phyloP scores from a whole-genome alignment of 2,329 filamentous ascomycete genomes.

The Furcasterigmium furcatum region DNA sequence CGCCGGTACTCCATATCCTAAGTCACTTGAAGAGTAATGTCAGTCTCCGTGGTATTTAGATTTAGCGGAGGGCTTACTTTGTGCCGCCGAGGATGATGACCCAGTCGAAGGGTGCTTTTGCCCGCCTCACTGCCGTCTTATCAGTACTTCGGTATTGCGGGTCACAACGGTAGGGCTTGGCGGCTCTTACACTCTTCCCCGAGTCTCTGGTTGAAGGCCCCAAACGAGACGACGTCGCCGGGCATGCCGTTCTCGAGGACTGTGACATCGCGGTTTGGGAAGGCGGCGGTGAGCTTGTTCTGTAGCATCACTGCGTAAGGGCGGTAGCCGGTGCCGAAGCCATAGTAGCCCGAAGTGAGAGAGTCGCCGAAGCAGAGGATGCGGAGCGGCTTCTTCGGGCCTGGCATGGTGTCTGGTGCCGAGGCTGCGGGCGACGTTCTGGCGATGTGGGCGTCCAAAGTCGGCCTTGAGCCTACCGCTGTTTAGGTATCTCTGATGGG shows the following conservation, averaged over 20 bases:
- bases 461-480: too few relatives aligned
- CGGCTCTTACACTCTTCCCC: conserved; percentile 29
- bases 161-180: too few relatives aligned
- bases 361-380: conserved; percentile 66
- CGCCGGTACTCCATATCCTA: conserved; percentile 34
- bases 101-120: conserved; percentile 47
- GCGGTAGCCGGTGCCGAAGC: conserved; percentile 36
- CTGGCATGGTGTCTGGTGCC: neutral
- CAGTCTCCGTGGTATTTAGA: neutral
- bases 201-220: conserved; percentile 25
- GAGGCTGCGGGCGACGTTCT: too few relatives aligned
- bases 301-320: conserved; percentile 52
- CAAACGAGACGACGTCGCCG: conserved; percentile 44
- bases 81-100: conserved; percentile 62
- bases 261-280: conserved; percentile 36
- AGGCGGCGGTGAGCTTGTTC: conserved; percentile 40
- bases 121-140: neutral
- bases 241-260: conserved; percentile 44
- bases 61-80: conserved; percentile 45
- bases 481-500: too few relatives aligned
- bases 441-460: too few relatives aligned
- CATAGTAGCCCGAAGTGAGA: conserved; percentile 54
- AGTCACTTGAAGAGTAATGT: conserved; percentile 36
- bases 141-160: too few relatives aligned
- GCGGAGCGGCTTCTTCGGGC: conserved; percentile 28